Evolutionary conservation across 2,329 filamentous ascomycete genomes (phyloP), one percentile per base, ranked within the genome.

Genomic region (Phaeophleospora eucalypticola): DNA sequence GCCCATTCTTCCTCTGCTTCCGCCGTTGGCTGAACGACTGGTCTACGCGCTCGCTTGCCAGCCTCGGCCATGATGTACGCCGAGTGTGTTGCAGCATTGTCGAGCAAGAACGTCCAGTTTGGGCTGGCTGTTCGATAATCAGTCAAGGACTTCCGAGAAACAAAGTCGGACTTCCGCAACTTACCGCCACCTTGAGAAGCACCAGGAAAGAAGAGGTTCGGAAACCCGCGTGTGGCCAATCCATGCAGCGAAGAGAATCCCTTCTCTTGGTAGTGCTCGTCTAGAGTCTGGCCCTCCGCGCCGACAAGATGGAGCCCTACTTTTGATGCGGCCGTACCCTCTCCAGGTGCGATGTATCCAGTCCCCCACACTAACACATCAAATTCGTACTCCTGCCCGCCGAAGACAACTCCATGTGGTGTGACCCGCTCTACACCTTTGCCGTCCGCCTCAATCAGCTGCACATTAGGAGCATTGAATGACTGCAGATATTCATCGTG

Each of bases 381-480:
- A 29, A 78, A 46, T 4, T 69, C 63, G 53, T 79, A 77, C 37
- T 78, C 72, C 18, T 68, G 60, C 9, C 68, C 74, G 36, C 67
- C 70, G 3, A 71, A 72, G 0, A 79, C 64, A 2, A 83, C 58
- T 0, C 76, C 76, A 4, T 48, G 58, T n/a, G 60, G 45, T 0
- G 75, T 80, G 4, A 76, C 62, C 2, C 62, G 50, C 3, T 73
- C 68, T 2, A 81, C 62, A 4, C 80, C 78, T 50, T 72, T 69
- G 3, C 76, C 78, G 21, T 77, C 64, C 0, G 80, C 84, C 58
- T 85, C 79, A 14, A 85, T 68, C 0, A 86, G 73, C 4, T 71
- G 70, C 3, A 86, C 81, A 54, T 81, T 76, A 0, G 71, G 63
- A 21, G 58, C 60, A 63, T 86, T 86, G 71, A 84, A 85, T 0